Base-by-base conservation (phyloP, 495 filamentous ascomycete species). In the Talaromyces ruber region DNA sequence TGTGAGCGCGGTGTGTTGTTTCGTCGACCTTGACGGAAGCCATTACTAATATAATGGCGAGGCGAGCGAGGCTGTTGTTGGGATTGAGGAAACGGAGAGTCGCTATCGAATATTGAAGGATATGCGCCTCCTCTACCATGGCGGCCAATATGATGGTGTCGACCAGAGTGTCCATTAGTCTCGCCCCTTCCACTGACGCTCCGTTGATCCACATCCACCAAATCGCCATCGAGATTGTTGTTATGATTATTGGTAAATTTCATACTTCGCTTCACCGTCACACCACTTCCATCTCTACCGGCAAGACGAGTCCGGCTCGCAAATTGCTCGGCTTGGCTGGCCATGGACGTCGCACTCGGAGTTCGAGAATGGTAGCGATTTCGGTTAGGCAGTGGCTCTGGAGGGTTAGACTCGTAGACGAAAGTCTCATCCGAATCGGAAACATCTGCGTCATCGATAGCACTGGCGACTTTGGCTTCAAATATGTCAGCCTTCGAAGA, bases 401-500 rank as follows among this genome's bases (percentile, higher is more conserved):
- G 91, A 11, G 95, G 94, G 70, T 98, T 98, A 9, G 94, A 98
- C 75, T 98, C 94, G 76, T 98, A 98, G 3, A 98, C 93, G 72
- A 98, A 98, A 0, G 95, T 98, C 73, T 97, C 95, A 65, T 97
- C 94, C 2, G 95, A 98, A 68, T 96, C 94, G 16, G 93, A 96
- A 7, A 93, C 94, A 72, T 97, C 89, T 43, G 90, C 91, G 66
- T 88, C 85, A 72, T 97, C 92, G 51, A 98, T 91, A 4, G 93
- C 93, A 70, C 87, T 97, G 37, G 94, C 95, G 37, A 98, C 89
- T 75, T 94, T 96, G 59, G 90, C 90, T 76, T 97, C 94, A 72
- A 98, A 98, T 53, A 98, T 91, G 74, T 98, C 94, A 65, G 95
- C 93, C 79, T 97, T 98, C 65, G 92, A 96, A 25, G 95, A 96